phyloP scores from a whole-genome alignment of 2,329 filamentous ascomycete genomes.

The Gyromitra esculenta region DNA sequence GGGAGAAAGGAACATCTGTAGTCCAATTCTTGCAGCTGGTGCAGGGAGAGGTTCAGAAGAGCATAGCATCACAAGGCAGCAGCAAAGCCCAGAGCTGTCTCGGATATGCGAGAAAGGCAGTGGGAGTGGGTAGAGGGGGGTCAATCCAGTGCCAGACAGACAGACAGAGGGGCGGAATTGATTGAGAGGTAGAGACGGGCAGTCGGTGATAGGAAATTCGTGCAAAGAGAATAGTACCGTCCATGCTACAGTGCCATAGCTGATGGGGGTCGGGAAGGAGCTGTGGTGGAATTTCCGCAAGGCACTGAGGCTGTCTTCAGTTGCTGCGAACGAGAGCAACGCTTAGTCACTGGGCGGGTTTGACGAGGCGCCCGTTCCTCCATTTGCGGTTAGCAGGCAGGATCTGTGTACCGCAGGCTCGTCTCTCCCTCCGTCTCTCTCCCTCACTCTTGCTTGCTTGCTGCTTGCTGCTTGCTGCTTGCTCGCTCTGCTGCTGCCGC shows the following conservation, averaged over 20 bases:
- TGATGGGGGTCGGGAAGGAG: not conserved
- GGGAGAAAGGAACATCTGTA: not conserved
- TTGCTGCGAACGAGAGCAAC: not conserved
- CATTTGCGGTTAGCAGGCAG: slow-evolving; percentile 7
- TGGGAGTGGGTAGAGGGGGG: slow-evolving; percentile 20
- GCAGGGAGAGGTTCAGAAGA: not conserved
- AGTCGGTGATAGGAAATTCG: slow-evolving; percentile 18
- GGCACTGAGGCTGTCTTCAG: slow-evolving; percentile 13
- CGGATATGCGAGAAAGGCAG: slow-evolving; percentile 38
- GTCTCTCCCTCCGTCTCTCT: not conserved
- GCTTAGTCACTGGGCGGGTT: slow-evolving; percentile 32
- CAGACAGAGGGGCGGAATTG: slow-evolving; percentile 15
- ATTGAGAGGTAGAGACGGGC: not conserved
- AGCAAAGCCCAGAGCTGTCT: slow-evolving; percentile 35
- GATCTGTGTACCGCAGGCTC: not conserved
- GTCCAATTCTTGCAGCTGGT: not conserved
- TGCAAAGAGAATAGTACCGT: not conserved
- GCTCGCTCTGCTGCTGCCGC: not conserved
- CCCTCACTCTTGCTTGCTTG: not conserved
- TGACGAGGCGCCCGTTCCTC: slow-evolving; percentile 24
- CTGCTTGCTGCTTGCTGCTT: not conserved
- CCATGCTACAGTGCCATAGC: not conserved
- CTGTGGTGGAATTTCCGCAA: not conserved
- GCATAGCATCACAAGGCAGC: slow-evolving; percentile 1
- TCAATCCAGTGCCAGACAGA: not conserved